Evolutionary conservation across 306 rosid genomes (phyloP), one percentile per base, ranked within the genome.

Genomic region (Hylodesmum podocarpum): DNA sequence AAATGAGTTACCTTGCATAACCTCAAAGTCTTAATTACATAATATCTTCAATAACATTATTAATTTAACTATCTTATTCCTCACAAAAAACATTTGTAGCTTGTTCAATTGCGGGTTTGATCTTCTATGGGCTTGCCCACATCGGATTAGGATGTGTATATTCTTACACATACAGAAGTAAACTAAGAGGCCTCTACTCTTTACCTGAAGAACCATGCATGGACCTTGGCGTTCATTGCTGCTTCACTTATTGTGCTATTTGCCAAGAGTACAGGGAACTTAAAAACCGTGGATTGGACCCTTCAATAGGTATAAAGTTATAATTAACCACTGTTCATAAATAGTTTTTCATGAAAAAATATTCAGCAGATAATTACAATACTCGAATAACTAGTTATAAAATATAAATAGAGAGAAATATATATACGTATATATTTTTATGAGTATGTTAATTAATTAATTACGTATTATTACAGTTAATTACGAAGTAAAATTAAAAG

Each of bases 261-360:
- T 73, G 83, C 21, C 86, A 83, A 78, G 86, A 83, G 36, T 25
- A 83, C 57, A 22, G 86, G 22, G 86, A 83, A 55, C 86, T 83
- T 55, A 73, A 78, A 50, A 4, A 70, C 72, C 77, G 77, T 27
- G 72, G 82, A n/a, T 1, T 46, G 7, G 77, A 78, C 33, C 82
- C 77, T 31, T 58, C 72, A 40, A 15, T 78, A 78, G 77, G 82
- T 78, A 40, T 6, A 4, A 1, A 10, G 5, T 6, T 61, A 61
- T 61, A n/a, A 31, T 21, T 69, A 3, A 11, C 49, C 47, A 41
- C 47, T 41, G 3, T 41, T 41, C 4, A 2, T 29, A 29, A 29
- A 29, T 29, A 29, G n/a, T n/a, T n/a, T n/a, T n/a, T n/a, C n/a
- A n/a, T n/a, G n/a, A n/a, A n/a, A n/a, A n/a, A n/a, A n/a, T n/a